phyloP scores from a whole-genome alignment of 2,329 filamentous ascomycete species.

The Aspergillus viridinutans region DNA sequence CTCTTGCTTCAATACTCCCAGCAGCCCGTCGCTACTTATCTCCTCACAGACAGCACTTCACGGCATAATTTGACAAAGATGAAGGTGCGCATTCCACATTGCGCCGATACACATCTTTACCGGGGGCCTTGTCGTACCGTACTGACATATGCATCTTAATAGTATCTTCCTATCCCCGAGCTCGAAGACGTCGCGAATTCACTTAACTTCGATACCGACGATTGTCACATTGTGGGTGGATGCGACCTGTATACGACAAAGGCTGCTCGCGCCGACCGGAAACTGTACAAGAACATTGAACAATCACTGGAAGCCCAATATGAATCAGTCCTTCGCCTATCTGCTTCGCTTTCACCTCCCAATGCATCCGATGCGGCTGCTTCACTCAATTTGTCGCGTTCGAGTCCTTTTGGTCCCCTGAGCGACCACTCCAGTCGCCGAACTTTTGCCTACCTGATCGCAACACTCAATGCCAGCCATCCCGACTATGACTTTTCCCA shows the following conservation, averaged over 20 bases:
- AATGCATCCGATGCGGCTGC: slow-evolving; percentile 66
- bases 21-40: neutral
- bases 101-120: neutral
- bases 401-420: slow-evolving; percentile 87
- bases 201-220: slow-evolving; percentile 91
- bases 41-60: neutral
- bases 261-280: slow-evolving; percentile 91
- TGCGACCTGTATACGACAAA: slow-evolving; percentile 98
- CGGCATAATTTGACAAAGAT: slow-evolving; percentile 11
- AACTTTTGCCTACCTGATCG: slow-evolving; percentile 93
- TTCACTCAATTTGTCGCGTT: slow-evolving; percentile 70
- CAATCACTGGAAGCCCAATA: slow-evolving; percentile 87
- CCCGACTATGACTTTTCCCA: slow-evolving; percentile 97
- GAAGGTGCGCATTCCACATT: slow-evolving; percentile 13
- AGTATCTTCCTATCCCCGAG: slow-evolving; percentile 89
- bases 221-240: slow-evolving; percentile 85
- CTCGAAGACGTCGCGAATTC: slow-evolving; percentile 89
- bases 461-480: slow-evolving; percentile 92
- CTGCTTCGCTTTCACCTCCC: slow-evolving; percentile 81
- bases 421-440: slow-evolving; percentile 83
- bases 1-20: neutral
- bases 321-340: slow-evolving; percentile 78
- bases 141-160: slow-evolving; percentile 19
- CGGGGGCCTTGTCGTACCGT: neutral
- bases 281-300: slow-evolving; percentile 93